Conservation (phyloP, 768 basidiomycete genomes). For the Leccinum fibrillosum region DNA sequence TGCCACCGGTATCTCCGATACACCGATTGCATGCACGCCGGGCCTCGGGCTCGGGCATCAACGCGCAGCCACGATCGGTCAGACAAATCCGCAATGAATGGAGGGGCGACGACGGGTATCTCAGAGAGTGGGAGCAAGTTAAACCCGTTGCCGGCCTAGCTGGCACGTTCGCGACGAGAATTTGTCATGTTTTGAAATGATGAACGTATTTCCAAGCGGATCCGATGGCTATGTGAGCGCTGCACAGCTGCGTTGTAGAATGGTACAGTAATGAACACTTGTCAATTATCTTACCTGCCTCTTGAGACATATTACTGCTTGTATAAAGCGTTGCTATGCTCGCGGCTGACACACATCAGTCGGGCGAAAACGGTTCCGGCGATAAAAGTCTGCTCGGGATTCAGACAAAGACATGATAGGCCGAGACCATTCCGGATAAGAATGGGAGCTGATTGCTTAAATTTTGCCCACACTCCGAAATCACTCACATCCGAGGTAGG, state of each 20-base stretch:
- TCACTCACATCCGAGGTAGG: conserved; percentile 4
- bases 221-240: not conserved
- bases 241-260: not conserved
- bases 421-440: conserved; percentile 1
- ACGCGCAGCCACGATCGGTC: conserved; percentile 40
- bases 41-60: conserved; percentile 60
- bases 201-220: not conserved
- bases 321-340: not conserved
- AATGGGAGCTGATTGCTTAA: not conserved
- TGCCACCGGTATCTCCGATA: not conserved
- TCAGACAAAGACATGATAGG: not conserved
- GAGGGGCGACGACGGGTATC: conserved; percentile 51
- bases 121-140: conserved; percentile 48
- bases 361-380: not conserved
- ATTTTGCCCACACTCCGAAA: not conserved
- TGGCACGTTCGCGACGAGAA: not conserved
- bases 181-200: not conserved
- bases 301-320: not conserved
- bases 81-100: conserved; percentile 47
- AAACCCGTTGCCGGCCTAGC: not conserved
- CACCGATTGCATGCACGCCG: conserved; percentile 8
- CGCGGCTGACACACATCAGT: not conserved
- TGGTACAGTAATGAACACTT: not conserved
- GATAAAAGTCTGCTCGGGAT: not conserved
- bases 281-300: not conserved